Evolutionary conservation across 2,329 filamentous ascomycete species (phyloP), one percentile per base, ranked within the genome.

Genomic region (Zymoseptoria pseudotritici): DNA sequence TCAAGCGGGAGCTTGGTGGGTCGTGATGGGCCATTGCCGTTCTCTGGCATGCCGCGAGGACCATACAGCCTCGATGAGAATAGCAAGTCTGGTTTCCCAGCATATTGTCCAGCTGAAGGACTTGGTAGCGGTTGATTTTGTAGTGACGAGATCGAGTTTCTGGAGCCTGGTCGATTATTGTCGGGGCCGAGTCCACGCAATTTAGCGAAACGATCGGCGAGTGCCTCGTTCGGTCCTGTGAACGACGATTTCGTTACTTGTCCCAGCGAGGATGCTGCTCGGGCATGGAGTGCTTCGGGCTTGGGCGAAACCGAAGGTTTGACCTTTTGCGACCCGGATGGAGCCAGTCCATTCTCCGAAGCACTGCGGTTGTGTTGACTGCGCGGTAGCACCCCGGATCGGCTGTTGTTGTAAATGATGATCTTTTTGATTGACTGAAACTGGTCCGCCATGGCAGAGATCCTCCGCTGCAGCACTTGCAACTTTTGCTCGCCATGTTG

Each of bases 211-310:
- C 72, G 64, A 57, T 73, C 71, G n/a, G 61, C 66, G 13, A 74
- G 66, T 17, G 61, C 65, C 63, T 87, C 85, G 50, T 52, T 52
- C 1, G 76, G 71, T 5, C 73, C 65, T 56, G 68, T 73, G 31
- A 64, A 73, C 1, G 64, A 42, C 66, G 63, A 21, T 57, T 64
- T 50, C 63, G 64, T 29, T 67, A 70, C 52, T 36, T 57, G 57
- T 51, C 57, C 60, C 21, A 64, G 51, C 65, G 75, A 74, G 2
- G 68, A 67, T 17, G 87, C 71, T 4, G 80, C 77, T 50, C 86
- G 85, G 1, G 86, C 86, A 66, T 87, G 85, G 2, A 90, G 77
- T 4, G 81, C 80, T 56, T 84, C 79, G 0, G 88, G 88, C 65
- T 91, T 91, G 2, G 87, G 87, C 4, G 68, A 71, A 13, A 68